These are phyloP conservation scores for Gaertneriomyces sp. DNA, from an alignment of 192 early-diverging fungal genomes.

Conservation along the genomic window DNA sequence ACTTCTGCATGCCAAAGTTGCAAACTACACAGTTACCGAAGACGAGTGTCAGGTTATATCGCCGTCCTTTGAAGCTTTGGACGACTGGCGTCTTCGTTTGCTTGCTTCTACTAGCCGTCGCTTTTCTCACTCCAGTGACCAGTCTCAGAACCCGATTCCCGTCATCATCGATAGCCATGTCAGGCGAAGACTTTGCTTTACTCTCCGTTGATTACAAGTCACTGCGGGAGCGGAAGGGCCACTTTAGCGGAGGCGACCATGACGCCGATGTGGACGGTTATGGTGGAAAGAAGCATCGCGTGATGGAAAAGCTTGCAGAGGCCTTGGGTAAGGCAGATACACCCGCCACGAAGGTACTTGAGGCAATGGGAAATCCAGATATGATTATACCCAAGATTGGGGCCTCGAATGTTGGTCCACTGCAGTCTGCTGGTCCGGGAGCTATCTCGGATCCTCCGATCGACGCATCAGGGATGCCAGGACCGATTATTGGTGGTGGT, in stretches of 20 bases:
- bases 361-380: conserved; percentile 25
- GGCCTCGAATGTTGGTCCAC: conserved; percentile 24
- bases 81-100: too few relatives aligned
- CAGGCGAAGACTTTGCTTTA: conserved; percentile 10
- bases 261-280: conserved; percentile 25
- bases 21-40: too few relatives aligned
- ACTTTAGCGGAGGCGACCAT: conserved; percentile 30
- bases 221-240: conserved; percentile 26
- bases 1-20: too few relatives aligned
- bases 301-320: conserved; percentile 17
- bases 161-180: not conserved
- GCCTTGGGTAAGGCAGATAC: not conserved
- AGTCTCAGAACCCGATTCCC: too few relatives aligned
- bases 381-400: conserved; percentile 31
- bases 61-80: too few relatives aligned
- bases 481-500: conserved; percentile 20
- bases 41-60: too few relatives aligned
- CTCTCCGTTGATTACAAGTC: conserved; percentile 18
- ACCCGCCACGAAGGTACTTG: conserved; percentile 15
- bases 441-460: not conserved
- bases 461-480: conserved; percentile 14
- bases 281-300: conserved; percentile 24
- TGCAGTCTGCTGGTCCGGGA: conserved; percentile 18
- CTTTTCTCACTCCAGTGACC: too few relatives aligned
- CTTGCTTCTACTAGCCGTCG: too few relatives aligned